Base-by-base conservation (phyloP, 2,329 filamentous ascomycete species). In the Pseudocercospora musae region DNA sequence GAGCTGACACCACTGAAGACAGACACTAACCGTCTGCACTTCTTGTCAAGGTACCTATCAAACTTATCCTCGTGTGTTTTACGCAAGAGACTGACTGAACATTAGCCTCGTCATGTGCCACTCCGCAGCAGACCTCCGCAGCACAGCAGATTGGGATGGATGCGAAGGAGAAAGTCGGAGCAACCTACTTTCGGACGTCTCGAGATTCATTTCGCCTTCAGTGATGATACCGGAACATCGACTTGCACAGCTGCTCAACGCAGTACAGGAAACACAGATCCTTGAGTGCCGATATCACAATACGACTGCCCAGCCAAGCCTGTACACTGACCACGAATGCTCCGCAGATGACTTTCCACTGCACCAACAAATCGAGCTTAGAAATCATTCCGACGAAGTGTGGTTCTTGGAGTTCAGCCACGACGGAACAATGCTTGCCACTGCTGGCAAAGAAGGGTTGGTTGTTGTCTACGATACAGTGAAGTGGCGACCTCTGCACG, bases 191-290 rank as follows among this genome's bases (percentile, higher is more conserved):
- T 91, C 90, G 0, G 87, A 95, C 63, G 79, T 98, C 33, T 96
- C 93, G 23, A 91, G 84, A 80, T 96, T 87, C 60, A 96, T 99
- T 75, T 96, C 95, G 1, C 94, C 95, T 0, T 95, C 92, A 3
- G 91, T 96, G 49, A 98, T 99, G 93, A 89, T 99, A 59, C 95
- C 95, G 1, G 91, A 96, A 72, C 91, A 95, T 75, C 88, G 95
- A 6, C 81, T 99, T 49, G 91, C 92, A 1, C 84, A 87, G 33
- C 81, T 99, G 15, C 80, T 99, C 57, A 84, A 93, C 61, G 88
- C 96, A 68, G 87, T 96, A 40, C 96, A 97, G 74, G 84, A 89
- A 64, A 86, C 84, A 66, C 94, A 97, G 78, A 90, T 97, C 62
- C 85, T 88, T 57, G 86, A 85, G 29, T 99, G 95, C 74, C 79